Evolutionary conservation across 2,329 filamentous ascomycete species (phyloP), one percentile per base, ranked within the genome.

Genomic region (Trichoderma harzianum): DNA sequence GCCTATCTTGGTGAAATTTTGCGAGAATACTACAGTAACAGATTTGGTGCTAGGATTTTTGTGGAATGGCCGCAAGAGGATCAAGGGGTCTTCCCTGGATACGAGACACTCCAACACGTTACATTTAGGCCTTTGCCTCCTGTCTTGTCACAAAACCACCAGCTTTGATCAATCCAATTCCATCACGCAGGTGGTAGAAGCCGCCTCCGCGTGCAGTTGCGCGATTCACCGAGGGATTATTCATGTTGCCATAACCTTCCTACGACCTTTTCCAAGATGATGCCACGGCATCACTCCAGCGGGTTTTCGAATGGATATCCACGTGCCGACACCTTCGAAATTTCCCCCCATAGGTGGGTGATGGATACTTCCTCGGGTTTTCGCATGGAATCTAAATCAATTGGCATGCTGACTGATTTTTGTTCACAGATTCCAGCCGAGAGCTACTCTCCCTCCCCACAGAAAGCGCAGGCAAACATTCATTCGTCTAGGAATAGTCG

Each of bases 261-360:
- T 70, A 78, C 67, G 66, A 70, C 70, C 71, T 18, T 75, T 80
- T 84, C 83, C 80, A 90, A 90, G 85, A 92, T 92, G 90, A 94
- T 96, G 90, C 93, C 95, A 81, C 90, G 94, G 85, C 93, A 97
- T 87, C 88, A 92, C 80, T 84, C 85, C 73, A 84, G 85, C 82
- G 91, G 91, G 81, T 95, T 92, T 83, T 89, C 91, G 74, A 97
- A 96, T 85, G 95, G 94, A 79, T 95, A 95, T 81, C 92, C 92
- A 74, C 88, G 91, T 75, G 88, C 87, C 73, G 91, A 91, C 79
- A 93, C 92, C 60, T 95, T 97, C 80, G 93, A 94, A 76, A 95
- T 97, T 78, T 94, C 93, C 76, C 93, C 94, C 76, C 94, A 97
- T 82, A 93, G 93, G 92, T 97, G 87, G 39, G 39, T 43, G 39